Evolutionary conservation across 2,329 filamentous ascomycete species (phyloP).

Genomic region (Furcasterigmium sp.): DNA sequence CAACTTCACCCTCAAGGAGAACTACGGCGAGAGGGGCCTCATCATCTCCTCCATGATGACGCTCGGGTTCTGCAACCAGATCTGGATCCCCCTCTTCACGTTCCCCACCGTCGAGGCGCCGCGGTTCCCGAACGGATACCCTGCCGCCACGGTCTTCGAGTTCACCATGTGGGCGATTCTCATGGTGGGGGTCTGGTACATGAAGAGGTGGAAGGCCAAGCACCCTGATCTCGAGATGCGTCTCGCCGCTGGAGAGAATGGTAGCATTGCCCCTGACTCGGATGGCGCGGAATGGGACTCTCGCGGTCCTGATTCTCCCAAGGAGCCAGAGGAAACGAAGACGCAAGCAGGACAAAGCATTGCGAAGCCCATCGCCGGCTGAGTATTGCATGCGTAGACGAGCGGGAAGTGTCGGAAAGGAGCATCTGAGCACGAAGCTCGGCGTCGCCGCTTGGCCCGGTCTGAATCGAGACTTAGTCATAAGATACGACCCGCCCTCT

Average conservation of each 20-base stretch:
- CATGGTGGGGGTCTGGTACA: constrained; percentile 20
- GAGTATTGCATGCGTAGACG: too few relatives aligned
- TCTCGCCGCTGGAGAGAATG: constrained; percentile 1
- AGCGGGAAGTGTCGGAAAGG: too few relatives aligned
- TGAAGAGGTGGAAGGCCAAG: constrained; percentile 18
- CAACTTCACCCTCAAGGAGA: constrained; percentile 22
- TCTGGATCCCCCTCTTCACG: constrained; percentile 22
- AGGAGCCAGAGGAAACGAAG: too few relatives aligned
- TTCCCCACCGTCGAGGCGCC: constrained; percentile 21
- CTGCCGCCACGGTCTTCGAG: constrained; percentile 17
- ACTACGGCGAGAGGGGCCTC: constrained; percentile 24
- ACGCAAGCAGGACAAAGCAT: too few relatives aligned
- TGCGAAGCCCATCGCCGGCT: too few relatives aligned
- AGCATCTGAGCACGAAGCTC: too few relatives aligned
- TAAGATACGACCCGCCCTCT: too few relatives aligned
- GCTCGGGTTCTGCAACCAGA: constrained; percentile 22
- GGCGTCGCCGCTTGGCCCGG: too few relatives aligned
- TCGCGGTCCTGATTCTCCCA: too few relatives aligned
- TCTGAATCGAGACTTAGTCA: too few relatives aligned
- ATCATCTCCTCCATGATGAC: constrained; percentile 29
- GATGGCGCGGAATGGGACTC: background rate
- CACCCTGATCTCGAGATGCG: constrained; percentile 15
- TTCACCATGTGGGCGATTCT: constrained; percentile 19
- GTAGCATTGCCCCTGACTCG: background rate
- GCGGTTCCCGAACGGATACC: constrained; percentile 18